Base-by-base conservation (phyloP, 495 filamentous ascomycete species). In the Lasiosphaeria miniovina region DNA sequence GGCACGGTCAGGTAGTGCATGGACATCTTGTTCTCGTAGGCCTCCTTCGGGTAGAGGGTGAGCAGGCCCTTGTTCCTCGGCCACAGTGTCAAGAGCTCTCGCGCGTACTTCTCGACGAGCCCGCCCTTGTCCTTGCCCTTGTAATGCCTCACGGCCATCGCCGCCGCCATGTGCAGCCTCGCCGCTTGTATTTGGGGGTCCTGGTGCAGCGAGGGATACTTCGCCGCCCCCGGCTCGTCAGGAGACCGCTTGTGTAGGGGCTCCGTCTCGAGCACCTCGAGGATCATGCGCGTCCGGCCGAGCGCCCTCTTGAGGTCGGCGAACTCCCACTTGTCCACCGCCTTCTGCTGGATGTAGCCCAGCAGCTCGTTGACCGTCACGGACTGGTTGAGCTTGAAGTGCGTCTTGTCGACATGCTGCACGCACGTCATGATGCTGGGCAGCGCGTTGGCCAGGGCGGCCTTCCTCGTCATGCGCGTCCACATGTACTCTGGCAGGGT, bases 381-480 rank as follows among this genome's bases (percentile, higher is more conserved):
- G 46, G 68, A 60, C 6, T 69, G 48, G 34, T 76, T 71, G 32
- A 89, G 74, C 10, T 58, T 61, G 62, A 88, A 77, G 0, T 77
- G 77, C 4, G 87, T 89, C 55, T 61, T 68, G 10, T 71, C 61
- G 46, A 66, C 70, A 58, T 72, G 68, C 53, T 76, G 76, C 41
- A 81, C 77, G 65, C 77, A 80, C 50, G 84, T 80, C n/a, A 88
- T 59, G 52, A 88, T 71, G 4, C 77, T 54, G 45, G 71, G 71
- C 49, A 84, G 62, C 17, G 68, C 69, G 57, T 77, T 78, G 34
- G 72, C 66, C 8, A 54, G 2, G 36, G 68, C 74, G 6, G 77
- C 74, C 35, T 63, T 64, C 14, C 80, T 76, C 15, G 82, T 61
- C 15, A 84, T 57, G 64, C 75, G 75, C 60, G 68, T 52, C 65